phyloP scores from a whole-genome alignment of 2,329 filamentous ascomycete genomes.

The Diaporthe citriasiana region DNA sequence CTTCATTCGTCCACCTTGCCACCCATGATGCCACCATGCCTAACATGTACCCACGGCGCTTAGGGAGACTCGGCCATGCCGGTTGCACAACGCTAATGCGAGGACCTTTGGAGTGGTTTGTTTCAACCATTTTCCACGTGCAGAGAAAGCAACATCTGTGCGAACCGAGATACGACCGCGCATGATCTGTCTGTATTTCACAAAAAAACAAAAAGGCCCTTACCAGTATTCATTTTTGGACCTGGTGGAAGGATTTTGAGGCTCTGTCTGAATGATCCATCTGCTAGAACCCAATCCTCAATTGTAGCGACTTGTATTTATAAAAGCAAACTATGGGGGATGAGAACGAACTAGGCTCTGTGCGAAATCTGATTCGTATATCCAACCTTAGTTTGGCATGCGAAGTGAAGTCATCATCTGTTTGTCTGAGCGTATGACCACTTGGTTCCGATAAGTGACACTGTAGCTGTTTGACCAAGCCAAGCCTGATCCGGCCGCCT shows the following conservation, averaged over 20 bases:
- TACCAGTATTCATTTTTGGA: neutral
- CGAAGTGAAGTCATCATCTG: neutral
- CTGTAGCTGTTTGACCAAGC: neutral
- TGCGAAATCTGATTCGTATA: no score
- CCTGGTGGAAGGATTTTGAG: no score
- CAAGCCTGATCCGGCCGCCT: neutral
- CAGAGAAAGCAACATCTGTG: neutral
- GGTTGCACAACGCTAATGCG: constrained; percentile 17
- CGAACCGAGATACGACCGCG: neutral
- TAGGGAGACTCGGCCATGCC: neutral
- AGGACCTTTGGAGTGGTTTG: neutral
- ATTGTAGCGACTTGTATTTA: neutral
- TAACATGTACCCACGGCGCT: neutral
- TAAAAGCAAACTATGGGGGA: neutral
- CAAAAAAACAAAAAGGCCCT: neutral
- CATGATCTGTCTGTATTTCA: neutral
- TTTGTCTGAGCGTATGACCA: neutral
- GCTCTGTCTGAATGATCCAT: neutral
- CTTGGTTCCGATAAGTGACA: neutral
- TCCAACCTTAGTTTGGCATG: neutral
- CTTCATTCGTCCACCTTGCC: neutral
- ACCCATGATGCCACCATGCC: neutral
- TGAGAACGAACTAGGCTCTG: neutral
- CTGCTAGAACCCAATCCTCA: fast-evolving
- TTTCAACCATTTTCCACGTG: constrained; percentile 11